Evolutionary conservation across 1,139 yeast genomes (phyloP).

Genomic region (Spencermartinsiella ligniputridi): DNA sequence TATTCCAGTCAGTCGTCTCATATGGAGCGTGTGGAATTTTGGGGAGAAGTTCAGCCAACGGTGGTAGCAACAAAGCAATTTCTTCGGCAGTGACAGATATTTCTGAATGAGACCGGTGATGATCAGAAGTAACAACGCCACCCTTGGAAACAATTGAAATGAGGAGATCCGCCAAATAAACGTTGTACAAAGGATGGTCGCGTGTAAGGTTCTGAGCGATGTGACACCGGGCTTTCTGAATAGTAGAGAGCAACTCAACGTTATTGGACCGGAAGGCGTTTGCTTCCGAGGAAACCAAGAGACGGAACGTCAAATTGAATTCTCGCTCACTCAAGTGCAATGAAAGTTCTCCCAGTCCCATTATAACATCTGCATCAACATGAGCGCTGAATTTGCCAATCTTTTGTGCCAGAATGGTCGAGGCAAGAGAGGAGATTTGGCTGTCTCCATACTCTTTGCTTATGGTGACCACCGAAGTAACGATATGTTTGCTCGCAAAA

Average conservation of each 20-base stretch:
- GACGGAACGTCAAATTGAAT: constrained; percentile 49
- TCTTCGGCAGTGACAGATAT: constrained; percentile 74
- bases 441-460: constrained; percentile 68
- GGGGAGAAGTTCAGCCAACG: constrained; percentile 75
- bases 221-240: constrained; percentile 19
- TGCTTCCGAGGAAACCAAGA: constrained; percentile 34
- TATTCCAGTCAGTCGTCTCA: constrained; percentile 43
- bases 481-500: constrained; percentile 42
- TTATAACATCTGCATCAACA: constrained; percentile 41
- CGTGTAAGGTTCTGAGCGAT: constrained; percentile 42
- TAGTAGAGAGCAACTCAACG: constrained; percentile 26
- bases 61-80: constrained; percentile 62
- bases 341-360: constrained; percentile 57
- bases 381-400: constrained; percentile 42
- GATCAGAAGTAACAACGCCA: constrained; percentile 73
- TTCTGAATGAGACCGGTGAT: constrained; percentile 76
- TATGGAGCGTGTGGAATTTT: constrained; percentile 43
- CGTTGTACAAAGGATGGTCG: constrained; percentile 46
- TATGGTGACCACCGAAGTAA: constrained; percentile 67
- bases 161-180: constrained; percentile 63
- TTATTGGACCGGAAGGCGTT: constrained; percentile 19
- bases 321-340: constrained; percentile 58
- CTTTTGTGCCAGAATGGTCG: constrained; percentile 81
- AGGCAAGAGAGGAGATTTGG: constrained; percentile 72
- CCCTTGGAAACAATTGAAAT: constrained; percentile 71